Evolutionary conservation across 1,139 yeast genomes (phyloP).

Genomic region (Diutina neorugosa): DNA sequence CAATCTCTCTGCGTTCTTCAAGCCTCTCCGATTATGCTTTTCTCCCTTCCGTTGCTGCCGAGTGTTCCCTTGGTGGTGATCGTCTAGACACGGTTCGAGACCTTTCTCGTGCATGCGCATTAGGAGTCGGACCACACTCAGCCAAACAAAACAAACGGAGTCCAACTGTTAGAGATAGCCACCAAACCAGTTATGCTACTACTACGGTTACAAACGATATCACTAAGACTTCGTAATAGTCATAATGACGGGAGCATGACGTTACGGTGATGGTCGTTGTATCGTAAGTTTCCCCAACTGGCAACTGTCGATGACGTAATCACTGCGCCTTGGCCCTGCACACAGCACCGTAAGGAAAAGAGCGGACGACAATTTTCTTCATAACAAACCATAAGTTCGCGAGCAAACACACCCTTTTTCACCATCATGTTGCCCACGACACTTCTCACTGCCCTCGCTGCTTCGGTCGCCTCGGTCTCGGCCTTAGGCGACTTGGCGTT

Average conservation of each 20-base stretch:
- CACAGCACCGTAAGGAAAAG: not conserved
- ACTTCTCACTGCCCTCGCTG: conserved; percentile 25
- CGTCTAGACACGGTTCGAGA: not conserved
- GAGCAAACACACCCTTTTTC: not conserved
- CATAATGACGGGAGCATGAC: too few species aligned
- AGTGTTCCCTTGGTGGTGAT: not conserved
- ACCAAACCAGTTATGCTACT: too few species aligned
- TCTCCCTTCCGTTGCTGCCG: not conserved
- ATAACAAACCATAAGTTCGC: not conserved
- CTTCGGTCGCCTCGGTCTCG: conserved; percentile 22
- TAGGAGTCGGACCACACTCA: not conserved
- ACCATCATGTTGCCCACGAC: conserved; percentile 23
- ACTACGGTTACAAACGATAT: too few species aligned
- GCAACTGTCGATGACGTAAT: not conserved
- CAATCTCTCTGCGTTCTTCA: too few species aligned
- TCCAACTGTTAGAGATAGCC: too few species aligned
- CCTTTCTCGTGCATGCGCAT: not conserved
- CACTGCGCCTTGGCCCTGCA: not conserved
- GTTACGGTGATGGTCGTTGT: not conserved
- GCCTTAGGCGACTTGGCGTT: conserved; percentile 33
- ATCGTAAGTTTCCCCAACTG: too few species aligned
- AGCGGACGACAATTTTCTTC: not conserved
- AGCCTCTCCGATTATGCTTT: not conserved
- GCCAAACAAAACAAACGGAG: too few species aligned
- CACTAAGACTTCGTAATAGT: too few species aligned